phyloP scores from a whole-genome alignment of 1,284 basidiomycete species.

The Irpex sp. region DNA sequence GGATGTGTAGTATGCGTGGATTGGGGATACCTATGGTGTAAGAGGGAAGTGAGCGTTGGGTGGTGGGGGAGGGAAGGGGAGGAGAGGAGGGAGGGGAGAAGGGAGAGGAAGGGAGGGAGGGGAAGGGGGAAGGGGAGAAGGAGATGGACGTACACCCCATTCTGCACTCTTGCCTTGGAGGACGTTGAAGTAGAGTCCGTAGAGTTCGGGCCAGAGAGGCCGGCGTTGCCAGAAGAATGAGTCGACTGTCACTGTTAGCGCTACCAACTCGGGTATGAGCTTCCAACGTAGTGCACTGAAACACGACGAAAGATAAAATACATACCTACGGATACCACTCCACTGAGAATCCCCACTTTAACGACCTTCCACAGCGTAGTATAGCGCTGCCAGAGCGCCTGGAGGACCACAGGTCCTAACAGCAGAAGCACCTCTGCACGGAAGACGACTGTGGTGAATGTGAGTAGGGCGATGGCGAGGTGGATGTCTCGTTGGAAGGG shows the following conservation, averaged over 20 bases:
- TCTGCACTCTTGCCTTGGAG: constrained; percentile 82
- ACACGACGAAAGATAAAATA: neutral
- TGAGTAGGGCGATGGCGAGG: constrained; percentile 49
- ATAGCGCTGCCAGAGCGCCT: constrained; percentile 45
- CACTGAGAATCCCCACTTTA: constrained; percentile 50
- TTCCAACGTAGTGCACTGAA: too few species aligned
- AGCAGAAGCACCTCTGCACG: constrained; percentile 80
- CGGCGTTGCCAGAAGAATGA: constrained; percentile 81
- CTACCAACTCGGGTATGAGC: constrained; percentile 33
- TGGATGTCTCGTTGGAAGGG: constrained; percentile 35
- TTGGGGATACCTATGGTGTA: constrained; percentile 64
- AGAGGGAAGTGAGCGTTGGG: too few species aligned
- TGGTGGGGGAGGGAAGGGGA: constrained; percentile 6
- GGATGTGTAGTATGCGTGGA: constrained; percentile 65
- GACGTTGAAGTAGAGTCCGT: constrained; percentile 84
- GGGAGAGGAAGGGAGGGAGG: neutral
- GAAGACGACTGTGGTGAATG: constrained; percentile 70
- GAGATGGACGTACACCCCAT: constrained; percentile 76
- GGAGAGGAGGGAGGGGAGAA: neutral
- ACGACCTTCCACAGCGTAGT: constrained; percentile 45
- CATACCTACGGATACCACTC: constrained; percentile 57
- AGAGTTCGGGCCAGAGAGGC: constrained; percentile 86
- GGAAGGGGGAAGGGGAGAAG: neutral
- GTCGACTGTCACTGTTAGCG: constrained; percentile 66
- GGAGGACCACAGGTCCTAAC: constrained; percentile 59